Conservation (phyloP, 2,329 filamentous ascomycete genomes). For the Cordyceps cicadae region DNA sequence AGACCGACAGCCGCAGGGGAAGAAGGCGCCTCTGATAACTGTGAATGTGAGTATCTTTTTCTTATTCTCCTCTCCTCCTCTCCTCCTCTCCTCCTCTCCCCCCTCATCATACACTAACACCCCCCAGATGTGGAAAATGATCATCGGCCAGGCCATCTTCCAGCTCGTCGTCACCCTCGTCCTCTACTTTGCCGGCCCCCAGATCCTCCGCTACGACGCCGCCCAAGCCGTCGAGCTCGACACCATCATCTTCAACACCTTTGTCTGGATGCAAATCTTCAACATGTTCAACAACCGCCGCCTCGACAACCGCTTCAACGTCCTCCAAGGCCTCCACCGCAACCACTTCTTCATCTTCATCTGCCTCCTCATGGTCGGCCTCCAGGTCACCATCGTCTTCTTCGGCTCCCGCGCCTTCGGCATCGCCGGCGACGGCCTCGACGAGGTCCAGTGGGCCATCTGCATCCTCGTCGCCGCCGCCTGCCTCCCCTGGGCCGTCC, state of each 20-base stretch:
- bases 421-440: conserved; percentile 44
- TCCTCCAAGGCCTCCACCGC: conserved; percentile 70
- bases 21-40: conserved; percentile 65
- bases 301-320: conserved; percentile 80
- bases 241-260: conserved; percentile 61
- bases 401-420: conserved; percentile 70
- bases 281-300: conserved; percentile 77
- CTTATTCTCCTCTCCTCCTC: background rate
- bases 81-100: no score
- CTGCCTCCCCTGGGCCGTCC: conserved; percentile 64
- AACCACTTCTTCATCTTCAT: conserved; percentile 81
- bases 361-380: conserved; percentile 72
- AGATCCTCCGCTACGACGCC: conserved; percentile 43
- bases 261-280: conserved; percentile 69
- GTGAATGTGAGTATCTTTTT: conserved; percentile 28
- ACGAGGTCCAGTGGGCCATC: conserved; percentile 70
- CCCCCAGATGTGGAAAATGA: conserved; percentile 55
- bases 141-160: conserved; percentile 52
- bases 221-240: conserved; percentile 40
- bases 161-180: conserved; percentile 51
- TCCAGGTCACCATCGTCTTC: conserved; percentile 78
- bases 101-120: background rate
- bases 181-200: conserved; percentile 51
- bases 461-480: conserved; percentile 69
- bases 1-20: conserved; percentile 45